Conservation (phyloP, 2,329 filamentous ascomycete species). For the Pseudopyricularia javanii region DNA sequence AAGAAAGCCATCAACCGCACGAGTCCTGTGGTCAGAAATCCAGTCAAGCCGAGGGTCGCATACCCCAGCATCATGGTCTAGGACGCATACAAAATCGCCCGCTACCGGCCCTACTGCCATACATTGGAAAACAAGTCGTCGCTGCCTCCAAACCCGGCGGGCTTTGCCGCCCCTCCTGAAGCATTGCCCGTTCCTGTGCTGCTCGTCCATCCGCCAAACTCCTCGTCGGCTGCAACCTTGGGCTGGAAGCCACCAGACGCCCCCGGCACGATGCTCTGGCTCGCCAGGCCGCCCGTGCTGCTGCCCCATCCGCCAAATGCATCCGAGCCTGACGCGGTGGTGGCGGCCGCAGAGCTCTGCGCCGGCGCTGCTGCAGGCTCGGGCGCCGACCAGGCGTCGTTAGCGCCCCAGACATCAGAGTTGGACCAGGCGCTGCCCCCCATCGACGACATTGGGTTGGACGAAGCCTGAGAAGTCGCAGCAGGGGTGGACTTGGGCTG, state of each 20-base stretch:
- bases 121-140: constrained; percentile 95
- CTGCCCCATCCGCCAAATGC: constrained; percentile 8
- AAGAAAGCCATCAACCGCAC: too few species aligned
- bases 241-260: constrained; percentile 56
- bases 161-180: constrained; percentile 33
- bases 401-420: constrained; percentile 73
- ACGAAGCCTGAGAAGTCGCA: constrained; percentile 23
- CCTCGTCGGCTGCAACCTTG: constrained; percentile 76
- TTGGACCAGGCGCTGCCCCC: constrained; percentile 23
- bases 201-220: constrained; percentile 93
- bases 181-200: constrained; percentile 33
- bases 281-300: constrained; percentile 29
- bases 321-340: constrained; percentile 53
- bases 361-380: constrained; percentile 30
- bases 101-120: constrained; percentile 52
- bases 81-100: background rate
- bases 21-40: too few species aligned
- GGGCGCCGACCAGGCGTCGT: constrained; percentile 70
- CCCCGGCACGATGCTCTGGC: constrained; percentile 47
- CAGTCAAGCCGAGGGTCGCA: too few species aligned
- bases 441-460: constrained; percentile 22
- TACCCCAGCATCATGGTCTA: too few species aligned
- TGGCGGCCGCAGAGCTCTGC: constrained; percentile 29
- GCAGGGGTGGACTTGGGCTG: constrained; percentile 25
- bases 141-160: constrained; percentile 49